Percentiles rank a stretch among this genome's conserved stretches.
These are phyloP conservation scores for Phytophthora europaea DNA, from an alignment of 352 stramenopile genomes.

Conservation along the genomic window DNA sequence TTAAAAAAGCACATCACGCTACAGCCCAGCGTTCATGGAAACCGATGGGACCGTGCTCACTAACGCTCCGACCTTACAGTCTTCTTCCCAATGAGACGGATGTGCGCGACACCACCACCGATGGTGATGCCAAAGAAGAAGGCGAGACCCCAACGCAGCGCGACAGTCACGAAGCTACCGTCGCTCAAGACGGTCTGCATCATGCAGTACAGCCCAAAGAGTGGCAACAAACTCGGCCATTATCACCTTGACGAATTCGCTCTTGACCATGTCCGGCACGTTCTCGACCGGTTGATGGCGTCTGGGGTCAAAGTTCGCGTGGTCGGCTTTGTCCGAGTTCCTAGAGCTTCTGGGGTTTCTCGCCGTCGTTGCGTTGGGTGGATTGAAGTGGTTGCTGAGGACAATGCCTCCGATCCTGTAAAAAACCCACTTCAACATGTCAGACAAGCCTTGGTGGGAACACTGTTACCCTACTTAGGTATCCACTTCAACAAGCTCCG, in stretches of 20 bases:
- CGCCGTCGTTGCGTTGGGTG: neutral
- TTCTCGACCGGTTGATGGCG: neutral
- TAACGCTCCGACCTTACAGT: neutral
- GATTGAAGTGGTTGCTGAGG: neutral
- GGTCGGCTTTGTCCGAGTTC: constrained; percentile 1
- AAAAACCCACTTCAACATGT: neutral
- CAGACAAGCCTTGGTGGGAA: no score
- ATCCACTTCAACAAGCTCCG: neutral
- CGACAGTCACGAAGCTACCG: neutral
- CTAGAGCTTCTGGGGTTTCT: neutral
- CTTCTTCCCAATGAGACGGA: neutral
- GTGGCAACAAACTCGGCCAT: constrained; percentile 1
- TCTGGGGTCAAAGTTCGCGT: neutral
- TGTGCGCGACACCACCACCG: constrained; percentile 3
- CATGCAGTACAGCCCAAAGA: neutral
- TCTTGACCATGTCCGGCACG: constrained; percentile 2
- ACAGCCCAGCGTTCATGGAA: constrained; percentile 6
- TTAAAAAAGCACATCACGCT: no score
- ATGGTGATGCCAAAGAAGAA: constrained; percentile 11
- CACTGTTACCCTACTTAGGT: no score
- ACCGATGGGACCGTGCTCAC: constrained; percentile 2
- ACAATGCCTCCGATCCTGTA: no score
- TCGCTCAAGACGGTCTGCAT: neutral
- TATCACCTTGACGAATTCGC: neutral
- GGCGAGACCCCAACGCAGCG: constrained; percentile 2